Conservation (phyloP, 257 asterid genomes). For the Ehretia macrophylla region DNA sequence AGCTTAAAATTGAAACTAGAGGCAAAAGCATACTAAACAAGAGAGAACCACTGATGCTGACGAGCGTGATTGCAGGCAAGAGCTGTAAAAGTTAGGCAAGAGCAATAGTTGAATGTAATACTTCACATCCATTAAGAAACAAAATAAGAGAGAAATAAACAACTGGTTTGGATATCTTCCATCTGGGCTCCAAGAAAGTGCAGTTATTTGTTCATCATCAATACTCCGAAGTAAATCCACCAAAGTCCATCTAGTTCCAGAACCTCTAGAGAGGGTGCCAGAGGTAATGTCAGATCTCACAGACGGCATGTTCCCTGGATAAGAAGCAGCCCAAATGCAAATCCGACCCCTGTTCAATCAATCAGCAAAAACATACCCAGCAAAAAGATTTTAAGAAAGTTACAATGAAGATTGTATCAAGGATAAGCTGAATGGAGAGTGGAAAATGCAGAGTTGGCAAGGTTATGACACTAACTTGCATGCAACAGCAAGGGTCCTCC, state of each 20-base stretch:
- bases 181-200: slow-evolving; percentile 97
- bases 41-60: background rate
- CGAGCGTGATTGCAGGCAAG: background rate
- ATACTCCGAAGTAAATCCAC: slow-evolving; percentile 83
- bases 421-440: background rate
- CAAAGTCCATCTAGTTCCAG: slow-evolving; percentile 72
- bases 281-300: slow-evolving; percentile 70
- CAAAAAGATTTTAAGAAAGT: slow-evolving; percentile 9
- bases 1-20: background rate
- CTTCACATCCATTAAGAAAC: background rate
- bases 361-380: slow-evolving; percentile 16
- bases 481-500: slow-evolving; percentile 78
- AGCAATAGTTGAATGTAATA: background rate
- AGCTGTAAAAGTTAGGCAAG: background rate
- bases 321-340: slow-evolving; percentile 95
- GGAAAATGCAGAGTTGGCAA: slow-evolving; percentile 13
- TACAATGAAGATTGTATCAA: background rate
- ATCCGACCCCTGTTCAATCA: slow-evolving; percentile 72
- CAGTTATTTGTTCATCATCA: slow-evolving; percentile 67
- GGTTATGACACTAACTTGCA: slow-evolving; percentile 67
- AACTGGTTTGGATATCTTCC: slow-evolving; percentile 77
- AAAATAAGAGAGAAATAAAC: background rate
- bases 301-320: slow-evolving; percentile 75
- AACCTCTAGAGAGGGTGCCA: slow-evolving; percentile 70
- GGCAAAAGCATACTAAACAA: background rate